A percentile compares a stretch with the other conserved stretches of the same genome.
These are phyloP conservation scores for Talaromyces pinophilus DNA, from an alignment of 2,329 filamentous ascomycete genomes.

Conservation along the genomic window DNA sequence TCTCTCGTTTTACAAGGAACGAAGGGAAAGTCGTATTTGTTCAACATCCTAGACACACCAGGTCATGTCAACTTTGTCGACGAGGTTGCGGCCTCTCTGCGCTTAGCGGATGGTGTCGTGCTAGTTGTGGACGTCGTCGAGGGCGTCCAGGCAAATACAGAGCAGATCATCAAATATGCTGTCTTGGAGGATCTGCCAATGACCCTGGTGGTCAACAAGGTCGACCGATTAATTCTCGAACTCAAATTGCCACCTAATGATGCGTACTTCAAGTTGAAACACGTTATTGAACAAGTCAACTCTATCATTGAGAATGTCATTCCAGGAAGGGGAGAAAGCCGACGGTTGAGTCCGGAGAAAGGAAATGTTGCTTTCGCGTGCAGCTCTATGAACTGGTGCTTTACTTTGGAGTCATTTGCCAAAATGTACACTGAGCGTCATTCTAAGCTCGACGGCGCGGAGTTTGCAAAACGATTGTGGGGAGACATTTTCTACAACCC, in stretches of 20 bases:
- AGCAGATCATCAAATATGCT: slow-evolving; percentile 95
- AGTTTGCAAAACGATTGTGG: slow-evolving; percentile 86
- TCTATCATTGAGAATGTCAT: slow-evolving; percentile 86
- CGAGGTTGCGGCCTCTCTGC: slow-evolving; percentile 84
- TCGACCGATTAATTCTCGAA: slow-evolving; percentile 92
- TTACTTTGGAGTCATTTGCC: slow-evolving; percentile 89
- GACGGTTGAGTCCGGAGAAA: slow-evolving; percentile 88
- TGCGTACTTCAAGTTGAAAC: slow-evolving; percentile 98
- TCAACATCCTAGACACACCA: slow-evolving; percentile 95
- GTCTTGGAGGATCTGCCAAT: slow-evolving; percentile 86
- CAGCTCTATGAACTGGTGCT: slow-evolving; percentile 93
- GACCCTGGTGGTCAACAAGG: slow-evolving; percentile 92
- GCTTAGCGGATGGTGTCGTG: slow-evolving; percentile 87
- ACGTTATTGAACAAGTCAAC: slow-evolving; percentile 98
- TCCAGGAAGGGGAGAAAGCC: slow-evolving; percentile 75
- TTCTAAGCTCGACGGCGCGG: slow-evolving; percentile 74
- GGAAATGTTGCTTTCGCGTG: slow-evolving; percentile 98
- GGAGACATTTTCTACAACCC: slow-evolving; percentile 97
- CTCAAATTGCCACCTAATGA: slow-evolving; percentile 91
- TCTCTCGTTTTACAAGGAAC: slow-evolving; percentile 84
- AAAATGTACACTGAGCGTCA: slow-evolving; percentile 95
- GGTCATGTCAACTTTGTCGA: slow-evolving; percentile 99
- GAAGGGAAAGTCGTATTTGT: slow-evolving; percentile 88
- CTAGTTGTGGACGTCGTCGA: slow-evolving; percentile 95
- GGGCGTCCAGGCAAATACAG: slow-evolving; percentile 97